Base-by-base conservation (phyloP, 352 stramenopile genomes). In the Globisporangium alternatum region DNA sequence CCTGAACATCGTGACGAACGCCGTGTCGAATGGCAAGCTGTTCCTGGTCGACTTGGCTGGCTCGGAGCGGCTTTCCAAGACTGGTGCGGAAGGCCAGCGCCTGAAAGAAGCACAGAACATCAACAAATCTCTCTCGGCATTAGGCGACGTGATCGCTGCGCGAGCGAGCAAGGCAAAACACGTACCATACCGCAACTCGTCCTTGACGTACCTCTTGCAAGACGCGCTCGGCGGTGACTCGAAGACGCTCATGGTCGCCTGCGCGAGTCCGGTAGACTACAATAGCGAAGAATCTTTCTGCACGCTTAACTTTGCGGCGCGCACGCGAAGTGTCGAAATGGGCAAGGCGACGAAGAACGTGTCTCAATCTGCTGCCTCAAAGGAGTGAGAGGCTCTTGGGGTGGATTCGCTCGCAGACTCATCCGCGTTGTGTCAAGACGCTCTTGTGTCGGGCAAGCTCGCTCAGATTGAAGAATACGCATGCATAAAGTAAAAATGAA, bases 111-210 rank as follows among this genome's bases (percentile, higher is more conserved):
- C 92, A 45, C 87, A 96, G 56, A 97, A 96, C 67, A 98, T 98
- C 75, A 98, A 98, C 79, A 96, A 97, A 65, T 93, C 86, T 52
- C 80, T 99, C 28, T 98, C 92, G 5, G 97, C 97, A 25, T 82
- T 99, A 15, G 97, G 97, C 15, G 97, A 99, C 75, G 97, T 99
- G 25, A 99, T 99, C 69, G 82, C 88, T 22, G 88, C 88, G 28
- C 84, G 83, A 12, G 86, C 84, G 19, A 94, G 83, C 69, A 94
- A 93, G 53, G 76, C 86, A 25, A 94, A 93, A 67, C 96, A 99
- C 75, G 83, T 98, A 9, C 95, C 95, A 33, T 98, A 97, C 69
- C 81, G 95, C 66, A 98, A 98, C 73, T 98, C 89, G 30, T 98
- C 92, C 31, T 77, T 98, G 39, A 98, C 95, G 39, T 97, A 95